These are phyloP conservation scores for Aspergillus leporis DNA, from an alignment of 495 filamentous ascomycete species.

Conservation along the genomic window DNA sequence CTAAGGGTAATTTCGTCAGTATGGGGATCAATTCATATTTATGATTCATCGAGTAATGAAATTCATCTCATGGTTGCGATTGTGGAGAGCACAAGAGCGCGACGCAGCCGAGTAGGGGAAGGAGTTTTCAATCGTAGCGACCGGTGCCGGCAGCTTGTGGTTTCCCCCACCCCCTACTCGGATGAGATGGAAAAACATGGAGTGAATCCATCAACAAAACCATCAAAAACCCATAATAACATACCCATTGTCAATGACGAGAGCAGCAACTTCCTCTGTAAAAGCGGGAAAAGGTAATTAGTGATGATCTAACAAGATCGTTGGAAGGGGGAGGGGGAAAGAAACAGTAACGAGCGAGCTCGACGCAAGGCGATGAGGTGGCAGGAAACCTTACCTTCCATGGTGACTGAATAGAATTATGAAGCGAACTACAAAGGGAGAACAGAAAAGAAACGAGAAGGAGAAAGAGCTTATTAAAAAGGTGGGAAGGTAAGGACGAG, in stretches of 20 bases:
- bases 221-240: slow-evolving; percentile 38
- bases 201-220: slow-evolving; percentile 14
- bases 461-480: slow-evolving; percentile 4
- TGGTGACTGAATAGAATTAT: slow-evolving; percentile 53
- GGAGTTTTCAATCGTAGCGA: slow-evolving; percentile 26
- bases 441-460: slow-evolving; percentile 15
- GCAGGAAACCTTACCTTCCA: slow-evolving; percentile 73
- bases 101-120: slow-evolving; percentile 16
- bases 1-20: slow-evolving; percentile 48
- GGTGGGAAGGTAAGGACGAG: slow-evolving; percentile 4
- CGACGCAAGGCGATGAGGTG: slow-evolving; percentile 39
- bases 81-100: background rate
- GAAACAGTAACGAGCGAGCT: slow-evolving; percentile 18
- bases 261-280: slow-evolving; percentile 99
- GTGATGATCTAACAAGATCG: slow-evolving; percentile 30
- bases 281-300: slow-evolving; percentile 48
- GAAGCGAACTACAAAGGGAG: slow-evolving; percentile 37
- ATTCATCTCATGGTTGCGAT: slow-evolving; percentile 1
- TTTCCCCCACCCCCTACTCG: slow-evolving; percentile 10
- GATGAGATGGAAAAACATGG: slow-evolving; percentile 6
- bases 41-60: background rate
- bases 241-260: slow-evolving; percentile 99
- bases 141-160: slow-evolving; percentile 23
- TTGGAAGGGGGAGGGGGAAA: slow-evolving; percentile 19
- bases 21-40: slow-evolving; percentile 15